These are phyloP conservation scores for Sugiyamaella sp. DNA, from an alignment of 1,139 yeast genomes.

Conservation along the genomic window DNA sequence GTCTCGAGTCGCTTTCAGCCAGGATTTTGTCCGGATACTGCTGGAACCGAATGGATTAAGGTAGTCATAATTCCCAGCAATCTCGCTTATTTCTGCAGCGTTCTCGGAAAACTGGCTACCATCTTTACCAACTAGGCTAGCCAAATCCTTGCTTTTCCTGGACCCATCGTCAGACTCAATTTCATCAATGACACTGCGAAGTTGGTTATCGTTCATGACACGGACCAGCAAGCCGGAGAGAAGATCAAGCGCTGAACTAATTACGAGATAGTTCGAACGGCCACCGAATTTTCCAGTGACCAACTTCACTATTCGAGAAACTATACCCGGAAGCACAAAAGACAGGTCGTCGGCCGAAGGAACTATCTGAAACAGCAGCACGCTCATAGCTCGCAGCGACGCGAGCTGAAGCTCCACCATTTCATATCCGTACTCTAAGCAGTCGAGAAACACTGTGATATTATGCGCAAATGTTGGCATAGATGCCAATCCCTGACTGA, in stretches of 20 bases:
- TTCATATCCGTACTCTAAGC: constrained; percentile 37
- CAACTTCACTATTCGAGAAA: constrained; percentile 53
- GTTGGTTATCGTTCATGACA: constrained; percentile 52
- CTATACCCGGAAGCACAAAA: constrained; percentile 57
- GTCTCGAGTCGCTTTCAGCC: constrained; percentile 66
- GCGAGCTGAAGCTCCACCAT: constrained; percentile 42
- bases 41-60: constrained; percentile 7
- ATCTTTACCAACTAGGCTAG: too few species aligned
- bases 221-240: constrained; percentile 42
- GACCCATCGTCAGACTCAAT: not conserved
- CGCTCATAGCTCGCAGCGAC: constrained; percentile 44
- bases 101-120: too few species aligned
- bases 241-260: constrained; percentile 43
- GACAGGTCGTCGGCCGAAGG: constrained; percentile 57
- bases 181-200: constrained; percentile 52
- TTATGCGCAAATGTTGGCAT: constrained; percentile 53
- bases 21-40: constrained; percentile 51
- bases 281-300: constrained; percentile 44
- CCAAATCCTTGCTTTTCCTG: too few species aligned
- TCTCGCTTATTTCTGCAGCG: not conserved
- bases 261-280: constrained; percentile 48
- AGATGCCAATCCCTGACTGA: too few species aligned
- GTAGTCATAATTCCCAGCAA: not conserved
- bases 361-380: constrained; percentile 44
- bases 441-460: constrained; percentile 50